phyloP scores from a whole-genome alignment of 371 early-diverging fungal species.

The Mortierella sp. region DNA sequence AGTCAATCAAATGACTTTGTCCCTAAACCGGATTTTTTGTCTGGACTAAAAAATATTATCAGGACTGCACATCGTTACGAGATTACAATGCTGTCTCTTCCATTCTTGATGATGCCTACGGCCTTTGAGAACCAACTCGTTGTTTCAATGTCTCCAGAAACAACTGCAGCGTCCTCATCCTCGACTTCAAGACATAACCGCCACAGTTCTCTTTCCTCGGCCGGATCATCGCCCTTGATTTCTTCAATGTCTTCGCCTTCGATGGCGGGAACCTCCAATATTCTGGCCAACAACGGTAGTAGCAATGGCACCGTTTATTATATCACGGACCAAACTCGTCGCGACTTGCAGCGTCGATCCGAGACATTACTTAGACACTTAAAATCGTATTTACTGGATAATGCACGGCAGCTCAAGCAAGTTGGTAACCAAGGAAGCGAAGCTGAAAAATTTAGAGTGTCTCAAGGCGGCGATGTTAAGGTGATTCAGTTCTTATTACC shows the following conservation, averaged over 20 bases:
- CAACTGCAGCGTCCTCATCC: neutral
- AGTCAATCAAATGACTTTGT: conserved; percentile 27
- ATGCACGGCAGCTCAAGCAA: conserved; percentile 50
- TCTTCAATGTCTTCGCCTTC: conserved; percentile 27
- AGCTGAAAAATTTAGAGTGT: conserved; percentile 52
- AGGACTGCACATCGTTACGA: conserved; percentile 75
- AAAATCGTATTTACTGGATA: conserved; percentile 49
- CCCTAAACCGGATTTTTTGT: conserved; percentile 58
- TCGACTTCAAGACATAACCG: conserved; percentile 21
- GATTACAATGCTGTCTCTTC: conserved; percentile 74
- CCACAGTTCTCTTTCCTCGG: conserved; percentile 17
- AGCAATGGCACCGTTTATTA: conserved; percentile 7
- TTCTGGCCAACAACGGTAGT: conserved; percentile 2
- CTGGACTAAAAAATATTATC: conserved; percentile 76
- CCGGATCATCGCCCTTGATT: conserved; percentile 17
- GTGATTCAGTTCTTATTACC: conserved; percentile 51
- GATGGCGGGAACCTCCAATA: neutral
- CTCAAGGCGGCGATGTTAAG: conserved; percentile 53
- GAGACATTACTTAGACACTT: conserved; percentile 36
- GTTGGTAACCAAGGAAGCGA: conserved; percentile 53
- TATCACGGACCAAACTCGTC: conserved; percentile 43
- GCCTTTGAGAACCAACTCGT: conserved; percentile 55
- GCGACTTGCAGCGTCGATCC: conserved; percentile 33
- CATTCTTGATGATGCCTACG: conserved; percentile 75
- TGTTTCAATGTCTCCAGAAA: conserved; percentile 1